Evolutionary conservation across 2,329 filamentous ascomycete genomes (phyloP).

Genomic region (Epichloe festucae): DNA sequence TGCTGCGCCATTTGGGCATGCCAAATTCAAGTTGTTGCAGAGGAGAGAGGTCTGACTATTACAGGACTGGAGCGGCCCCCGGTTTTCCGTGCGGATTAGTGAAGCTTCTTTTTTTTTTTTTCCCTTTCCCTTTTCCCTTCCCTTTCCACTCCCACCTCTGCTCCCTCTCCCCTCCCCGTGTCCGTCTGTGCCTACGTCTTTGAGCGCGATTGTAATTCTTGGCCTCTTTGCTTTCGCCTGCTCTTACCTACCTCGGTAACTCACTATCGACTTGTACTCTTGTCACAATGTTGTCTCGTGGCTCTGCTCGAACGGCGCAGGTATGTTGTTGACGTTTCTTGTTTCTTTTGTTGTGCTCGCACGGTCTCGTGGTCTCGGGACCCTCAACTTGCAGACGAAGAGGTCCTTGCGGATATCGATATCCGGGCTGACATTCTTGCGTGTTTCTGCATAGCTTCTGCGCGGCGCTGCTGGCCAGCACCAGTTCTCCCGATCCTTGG

Average conservation of each 20-base stretch:
- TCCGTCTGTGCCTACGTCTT: neutral
- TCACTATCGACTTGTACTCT: neutral
- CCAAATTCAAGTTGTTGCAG: no score
- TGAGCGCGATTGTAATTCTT: neutral
- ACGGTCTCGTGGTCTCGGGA: neutral
- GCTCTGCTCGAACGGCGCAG: constrained; percentile 43
- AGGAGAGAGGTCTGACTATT: no score
- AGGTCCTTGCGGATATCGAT: neutral
- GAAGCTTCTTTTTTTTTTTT: neutral
- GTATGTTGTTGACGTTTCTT: constrained; percentile 26
- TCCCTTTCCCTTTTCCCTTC: neutral
- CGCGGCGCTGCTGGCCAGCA: constrained; percentile 34
- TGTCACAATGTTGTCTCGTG: constrained; percentile 44
- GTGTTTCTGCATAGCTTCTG: constrained; percentile 30
- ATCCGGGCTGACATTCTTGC: neutral
- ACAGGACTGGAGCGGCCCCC: neutral
- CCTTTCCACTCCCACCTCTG: neutral
- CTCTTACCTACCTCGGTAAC: neutral
- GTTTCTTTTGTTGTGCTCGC: neutral
- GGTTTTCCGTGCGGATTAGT: neutral
- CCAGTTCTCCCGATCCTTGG: constrained; percentile 45
- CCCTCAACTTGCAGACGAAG: neutral
- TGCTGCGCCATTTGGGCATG: no score
- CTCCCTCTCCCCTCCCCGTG: neutral
- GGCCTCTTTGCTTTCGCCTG: constrained; percentile 2